phyloP scores from a whole-genome alignment of 305 asterid species.

The Rubia tinctorum region DNA sequence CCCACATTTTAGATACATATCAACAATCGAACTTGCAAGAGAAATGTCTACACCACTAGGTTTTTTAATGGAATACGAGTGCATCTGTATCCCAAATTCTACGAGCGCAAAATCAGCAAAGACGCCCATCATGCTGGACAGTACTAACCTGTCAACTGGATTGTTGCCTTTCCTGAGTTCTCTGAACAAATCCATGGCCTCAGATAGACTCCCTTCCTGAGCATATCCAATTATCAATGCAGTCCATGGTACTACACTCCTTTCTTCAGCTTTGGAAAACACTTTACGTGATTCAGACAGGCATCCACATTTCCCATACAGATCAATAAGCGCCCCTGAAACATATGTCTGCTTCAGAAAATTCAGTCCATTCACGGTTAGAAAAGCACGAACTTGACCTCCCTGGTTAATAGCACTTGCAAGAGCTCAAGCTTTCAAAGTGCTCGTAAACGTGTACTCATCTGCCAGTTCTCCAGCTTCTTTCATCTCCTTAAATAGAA shows the following conservation, averaged over 20 bases:
- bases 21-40: constrained; percentile 43
- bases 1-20: constrained; percentile 68
- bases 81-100: constrained; percentile 65
- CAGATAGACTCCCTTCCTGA: constrained; percentile 36
- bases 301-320: constrained; percentile 48
- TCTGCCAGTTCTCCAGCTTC: constrained; percentile 49
- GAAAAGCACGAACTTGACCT: constrained; percentile 48
- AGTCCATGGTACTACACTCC: constrained; percentile 46
- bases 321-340: constrained; percentile 56
- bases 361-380: constrained; percentile 40
- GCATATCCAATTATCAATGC: constrained; percentile 52
- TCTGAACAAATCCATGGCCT: constrained; percentile 48
- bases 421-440: constrained; percentile 54
- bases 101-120: constrained; percentile 50
- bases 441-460: constrained; percentile 54
- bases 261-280: constrained; percentile 34
- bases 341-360: constrained; percentile 35
- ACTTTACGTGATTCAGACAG: constrained; percentile 39
- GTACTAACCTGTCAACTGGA: constrained; percentile 41
- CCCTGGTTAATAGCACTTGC: constrained; percentile 52
- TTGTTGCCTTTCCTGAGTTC: constrained; percentile 36
- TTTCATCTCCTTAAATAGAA: constrained; percentile 41
- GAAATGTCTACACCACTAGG: constrained; percentile 41
- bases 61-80: constrained; percentile 41
- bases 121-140: constrained; percentile 47